Percentiles rank a stretch among this genome's conserved stretches.
Evolutionary conservation across 345 rosid species (phyloP).

Genomic region (Populus davidiana): DNA sequence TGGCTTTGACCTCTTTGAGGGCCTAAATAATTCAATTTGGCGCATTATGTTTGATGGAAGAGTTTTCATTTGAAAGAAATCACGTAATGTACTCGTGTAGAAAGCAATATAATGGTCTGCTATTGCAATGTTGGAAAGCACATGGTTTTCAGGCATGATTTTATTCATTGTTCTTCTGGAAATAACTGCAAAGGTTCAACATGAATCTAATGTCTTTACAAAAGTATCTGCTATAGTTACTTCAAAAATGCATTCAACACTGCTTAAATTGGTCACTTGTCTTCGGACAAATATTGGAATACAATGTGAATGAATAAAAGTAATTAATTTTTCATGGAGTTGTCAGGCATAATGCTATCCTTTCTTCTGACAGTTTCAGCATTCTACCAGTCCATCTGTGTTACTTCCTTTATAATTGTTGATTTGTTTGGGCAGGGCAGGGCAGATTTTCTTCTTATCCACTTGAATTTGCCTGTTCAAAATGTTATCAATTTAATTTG

Average conservation of each 20-base stretch:
- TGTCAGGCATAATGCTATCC: not conserved
- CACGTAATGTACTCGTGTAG: too few species aligned
- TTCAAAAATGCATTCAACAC: not conserved
- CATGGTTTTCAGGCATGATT: not conserved
- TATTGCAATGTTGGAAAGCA: not conserved
- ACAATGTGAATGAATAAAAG: too few species aligned
- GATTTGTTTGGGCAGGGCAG: not conserved
- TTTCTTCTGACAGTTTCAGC: not conserved
- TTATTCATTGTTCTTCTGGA: not conserved
- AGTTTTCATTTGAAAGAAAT: not conserved
- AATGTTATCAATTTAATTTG: not conserved
- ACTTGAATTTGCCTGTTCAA: not conserved
- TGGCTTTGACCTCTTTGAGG: not conserved
- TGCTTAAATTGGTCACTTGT: not conserved
- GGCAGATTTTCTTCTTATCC: not conserved
- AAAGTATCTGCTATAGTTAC: not conserved
- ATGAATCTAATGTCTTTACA: not conserved
- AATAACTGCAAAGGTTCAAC: not conserved
- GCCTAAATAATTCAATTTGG: not conserved
- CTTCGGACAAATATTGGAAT: not conserved
- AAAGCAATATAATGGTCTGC: not conserved
- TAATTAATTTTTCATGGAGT: not conserved
- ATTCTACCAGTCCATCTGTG: not conserved
- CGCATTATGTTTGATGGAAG: not conserved
- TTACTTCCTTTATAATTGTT: too few species aligned